Percentiles rank a stretch among this genome's conserved stretches.
phyloP scores from a whole-genome alignment of 2,329 filamentous ascomycete genomes.

The Parascedosporium putredinis region DNA sequence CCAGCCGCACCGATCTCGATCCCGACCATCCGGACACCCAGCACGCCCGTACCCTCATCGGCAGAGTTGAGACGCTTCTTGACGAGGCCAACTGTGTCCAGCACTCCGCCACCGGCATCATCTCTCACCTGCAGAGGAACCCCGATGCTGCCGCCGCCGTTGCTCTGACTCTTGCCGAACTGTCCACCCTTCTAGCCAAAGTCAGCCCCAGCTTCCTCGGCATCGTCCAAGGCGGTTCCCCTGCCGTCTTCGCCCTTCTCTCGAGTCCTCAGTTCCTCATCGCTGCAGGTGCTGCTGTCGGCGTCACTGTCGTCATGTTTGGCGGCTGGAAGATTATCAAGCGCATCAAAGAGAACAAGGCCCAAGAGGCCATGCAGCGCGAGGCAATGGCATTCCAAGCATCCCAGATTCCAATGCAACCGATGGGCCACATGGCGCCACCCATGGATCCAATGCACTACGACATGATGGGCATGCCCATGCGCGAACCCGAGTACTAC shows the following conservation, averaged over 20 bases:
- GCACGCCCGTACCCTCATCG: constrained; percentile 50
- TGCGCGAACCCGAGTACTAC: constrained; percentile 16
- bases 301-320: constrained; percentile 90
- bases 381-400: constrained; percentile 21
- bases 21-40: constrained; percentile 49
- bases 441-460: constrained; percentile 12
- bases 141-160: constrained; percentile 91
- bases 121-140: constrained; percentile 57
- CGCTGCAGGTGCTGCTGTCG: constrained; percentile 76
- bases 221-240: constrained; percentile 69
- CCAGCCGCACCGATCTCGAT: constrained; percentile 36
- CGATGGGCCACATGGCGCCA: too few species aligned
- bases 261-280: constrained; percentile 91
- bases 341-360: constrained; percentile 48
- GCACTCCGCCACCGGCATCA: constrained; percentile 72
- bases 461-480: constrained; percentile 3
- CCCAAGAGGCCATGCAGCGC: constrained; percentile 15
- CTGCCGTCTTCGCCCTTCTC: constrained; percentile 76
- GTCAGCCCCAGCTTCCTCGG: constrained; percentile 73
- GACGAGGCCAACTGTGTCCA: constrained; percentile 85
- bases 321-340: constrained; percentile 98
- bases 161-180: constrained; percentile 82
- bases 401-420: constrained; percentile 10
- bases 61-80: constrained; percentile 64
- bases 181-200: constrained; percentile 71